These are phyloP conservation scores for Fusarium vanettenii DNA, from an alignment of 2,329 filamentous ascomycete genomes.

Conservation along the genomic window DNA sequence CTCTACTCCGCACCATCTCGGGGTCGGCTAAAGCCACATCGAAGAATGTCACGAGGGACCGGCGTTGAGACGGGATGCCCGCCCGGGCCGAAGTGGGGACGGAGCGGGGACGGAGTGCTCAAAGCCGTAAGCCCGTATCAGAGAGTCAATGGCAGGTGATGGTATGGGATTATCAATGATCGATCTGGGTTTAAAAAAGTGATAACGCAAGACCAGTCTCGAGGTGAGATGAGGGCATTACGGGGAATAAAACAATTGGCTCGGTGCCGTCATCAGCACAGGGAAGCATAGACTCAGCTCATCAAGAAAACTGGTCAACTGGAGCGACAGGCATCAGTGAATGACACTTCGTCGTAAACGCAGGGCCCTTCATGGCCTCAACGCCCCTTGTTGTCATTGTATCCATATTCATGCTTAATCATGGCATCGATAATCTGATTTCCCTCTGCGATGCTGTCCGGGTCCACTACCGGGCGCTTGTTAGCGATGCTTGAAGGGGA, in stretches of 20 bases:
- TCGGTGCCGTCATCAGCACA: too few relatives aligned
- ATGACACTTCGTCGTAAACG: not conserved
- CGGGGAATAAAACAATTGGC: too few relatives aligned
- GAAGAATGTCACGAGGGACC: not conserved
- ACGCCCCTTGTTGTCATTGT: not conserved
- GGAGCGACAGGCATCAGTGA: too few relatives aligned
- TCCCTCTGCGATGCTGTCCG: conserved; percentile 1
- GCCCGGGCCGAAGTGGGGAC: not conserved
- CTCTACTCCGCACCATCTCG: too few relatives aligned
- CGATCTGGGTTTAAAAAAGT: not conserved
- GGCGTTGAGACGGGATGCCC: not conserved
- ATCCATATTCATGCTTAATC: not conserved
- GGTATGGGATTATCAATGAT: too few relatives aligned
- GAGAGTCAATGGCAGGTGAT: not conserved
- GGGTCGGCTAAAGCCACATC: not conserved
- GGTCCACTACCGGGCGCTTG: conserved; percentile 1
- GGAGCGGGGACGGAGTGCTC: not conserved
- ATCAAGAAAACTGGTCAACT: too few relatives aligned
- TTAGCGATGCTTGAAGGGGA: not conserved
- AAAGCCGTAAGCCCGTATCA: not conserved
- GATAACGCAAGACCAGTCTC: not conserved
- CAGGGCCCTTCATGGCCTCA: not conserved
- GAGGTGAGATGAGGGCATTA: not conserved
- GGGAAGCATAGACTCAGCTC: too few relatives aligned
- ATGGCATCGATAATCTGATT: conserved; percentile 9